Conservation (phyloP, 768 basidiomycete species). For the Russula virescens region DNA sequence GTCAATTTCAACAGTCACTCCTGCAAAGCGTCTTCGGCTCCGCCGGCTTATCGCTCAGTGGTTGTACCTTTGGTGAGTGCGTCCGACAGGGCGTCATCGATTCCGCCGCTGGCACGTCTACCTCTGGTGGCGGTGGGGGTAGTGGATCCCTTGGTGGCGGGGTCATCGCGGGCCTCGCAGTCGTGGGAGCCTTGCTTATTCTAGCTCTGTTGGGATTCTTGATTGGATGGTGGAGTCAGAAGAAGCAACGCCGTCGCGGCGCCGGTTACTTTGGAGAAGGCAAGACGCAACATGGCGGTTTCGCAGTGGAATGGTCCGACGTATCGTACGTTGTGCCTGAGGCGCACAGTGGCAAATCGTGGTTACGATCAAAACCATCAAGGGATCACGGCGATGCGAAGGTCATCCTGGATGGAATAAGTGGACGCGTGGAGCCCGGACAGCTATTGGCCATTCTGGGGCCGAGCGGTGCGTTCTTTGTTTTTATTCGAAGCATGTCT, state of each 20-base stretch:
- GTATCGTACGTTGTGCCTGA: constrained; percentile 59
- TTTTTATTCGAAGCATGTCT: neutral
- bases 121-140: constrained; percentile 27
- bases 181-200: constrained; percentile 63
- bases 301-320: constrained; percentile 60
- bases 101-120: constrained; percentile 32
- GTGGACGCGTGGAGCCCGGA: constrained; percentile 68
- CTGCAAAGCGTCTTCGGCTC: constrained; percentile 69
- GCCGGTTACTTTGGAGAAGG: constrained; percentile 28
- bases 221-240: constrained; percentile 57
- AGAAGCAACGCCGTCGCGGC: constrained; percentile 48
- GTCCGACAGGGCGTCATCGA: constrained; percentile 77
- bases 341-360: neutral
- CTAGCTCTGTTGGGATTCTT: constrained; percentile 53
- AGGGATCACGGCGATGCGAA: constrained; percentile 41
- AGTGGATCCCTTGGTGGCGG: constrained; percentile 58
- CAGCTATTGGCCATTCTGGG: constrained; percentile 90
- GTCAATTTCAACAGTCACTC: constrained; percentile 69
- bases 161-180: constrained; percentile 86
- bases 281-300: constrained; percentile 38
- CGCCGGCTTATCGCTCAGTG: constrained; percentile 61
- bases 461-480: constrained; percentile 57
- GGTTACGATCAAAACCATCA: constrained; percentile 15
- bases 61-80: constrained; percentile 86
- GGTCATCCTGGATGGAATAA: constrained; percentile 63